Conservation (phyloP, 257 asterid genomes). For the Nemophila menziesii region DNA sequence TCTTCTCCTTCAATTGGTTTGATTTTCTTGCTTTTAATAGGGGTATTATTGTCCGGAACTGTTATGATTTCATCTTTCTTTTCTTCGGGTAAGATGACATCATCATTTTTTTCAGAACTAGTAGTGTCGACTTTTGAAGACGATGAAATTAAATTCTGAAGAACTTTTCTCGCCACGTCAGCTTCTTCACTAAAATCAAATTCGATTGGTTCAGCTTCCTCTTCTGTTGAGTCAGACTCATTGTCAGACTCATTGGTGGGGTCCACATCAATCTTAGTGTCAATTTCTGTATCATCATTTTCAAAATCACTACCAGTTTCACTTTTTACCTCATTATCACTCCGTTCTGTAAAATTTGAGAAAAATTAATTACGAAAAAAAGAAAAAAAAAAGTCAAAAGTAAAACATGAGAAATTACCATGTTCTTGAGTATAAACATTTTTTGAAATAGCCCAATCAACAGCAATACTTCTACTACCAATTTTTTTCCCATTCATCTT, state of each 20-base stretch:
- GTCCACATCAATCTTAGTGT: constrained; percentile 21
- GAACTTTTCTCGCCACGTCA: constrained; percentile 63
- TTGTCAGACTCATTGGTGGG: constrained; percentile 36
- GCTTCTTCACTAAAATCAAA: constrained; percentile 62
- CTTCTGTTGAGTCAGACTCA: constrained; percentile 31
- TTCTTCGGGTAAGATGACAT: constrained; percentile 18
- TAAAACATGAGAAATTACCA: constrained; percentile 32
- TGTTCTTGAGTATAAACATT: constrained; percentile 53
- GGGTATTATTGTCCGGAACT: constrained; percentile 7
- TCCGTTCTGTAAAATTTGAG: constrained; percentile 29
- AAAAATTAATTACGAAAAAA: constrained; percentile 4
- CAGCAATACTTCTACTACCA: constrained; percentile 76
- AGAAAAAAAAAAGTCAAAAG: too few species aligned
- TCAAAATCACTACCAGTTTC: constrained; percentile 37
- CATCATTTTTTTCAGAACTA: constrained; percentile 20
- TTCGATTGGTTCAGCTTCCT: constrained; percentile 23
- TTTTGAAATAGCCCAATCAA: constrained; percentile 90
- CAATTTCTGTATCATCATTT: constrained; percentile 32
- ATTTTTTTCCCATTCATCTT: constrained; percentile 60
- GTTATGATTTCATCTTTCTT: constrained; percentile 28
- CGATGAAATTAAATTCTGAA: constrained; percentile 40
- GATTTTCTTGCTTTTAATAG: constrained; percentile 18
- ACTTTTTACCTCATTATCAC: constrained; percentile 28
- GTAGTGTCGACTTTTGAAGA: constrained; percentile 25
- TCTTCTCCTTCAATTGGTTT: constrained; percentile 40